Conservation (phyloP, 495 filamentous ascomycete species). For the Annulohypoxylon moriforme region DNA sequence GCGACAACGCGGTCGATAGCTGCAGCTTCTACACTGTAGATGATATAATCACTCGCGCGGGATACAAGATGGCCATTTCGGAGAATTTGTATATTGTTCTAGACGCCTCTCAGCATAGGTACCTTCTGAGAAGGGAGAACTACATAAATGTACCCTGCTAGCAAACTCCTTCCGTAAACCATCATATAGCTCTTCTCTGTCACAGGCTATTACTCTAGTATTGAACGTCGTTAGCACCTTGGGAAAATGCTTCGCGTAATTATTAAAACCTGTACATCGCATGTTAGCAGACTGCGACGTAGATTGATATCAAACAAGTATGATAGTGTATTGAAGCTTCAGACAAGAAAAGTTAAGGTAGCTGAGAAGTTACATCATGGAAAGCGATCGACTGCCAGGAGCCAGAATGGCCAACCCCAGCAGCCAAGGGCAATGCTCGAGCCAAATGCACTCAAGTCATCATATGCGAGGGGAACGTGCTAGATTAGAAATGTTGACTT, state of each 20-base stretch:
- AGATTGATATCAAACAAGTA: constrained; percentile 33
- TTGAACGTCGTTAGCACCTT: constrained; percentile 31
- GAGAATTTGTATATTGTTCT: constrained; percentile 81
- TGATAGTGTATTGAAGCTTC: constrained; percentile 56
- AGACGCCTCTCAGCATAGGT: constrained; percentile 67
- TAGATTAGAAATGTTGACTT: constrained; percentile 37
- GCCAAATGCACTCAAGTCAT: constrained; percentile 99
- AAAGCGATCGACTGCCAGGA: constrained; percentile 59
- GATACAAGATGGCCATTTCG: constrained; percentile 95
- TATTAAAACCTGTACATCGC: constrained; percentile 26
- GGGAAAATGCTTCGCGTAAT: neutral
- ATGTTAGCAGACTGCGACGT: constrained; percentile 14
- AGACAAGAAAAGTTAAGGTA: constrained; percentile 93
- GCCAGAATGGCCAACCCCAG: constrained; percentile 52
- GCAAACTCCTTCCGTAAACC: constrained; percentile 79
- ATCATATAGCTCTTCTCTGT: constrained; percentile 85
- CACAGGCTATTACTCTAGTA: constrained; percentile 91
- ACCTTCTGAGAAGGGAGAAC: constrained; percentile 44
- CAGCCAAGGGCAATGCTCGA: constrained; percentile 81
- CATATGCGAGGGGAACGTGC: constrained; percentile 63
- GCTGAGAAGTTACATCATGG: constrained; percentile 98
- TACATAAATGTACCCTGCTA: constrained; percentile 66
- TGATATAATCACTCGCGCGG: constrained; percentile 92
- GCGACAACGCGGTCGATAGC: constrained; percentile 86
- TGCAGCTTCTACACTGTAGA: constrained; percentile 97